Base-by-base conservation (phyloP, 2,329 filamentous ascomycete genomes). In the Ophiostoma australiae region DNA sequence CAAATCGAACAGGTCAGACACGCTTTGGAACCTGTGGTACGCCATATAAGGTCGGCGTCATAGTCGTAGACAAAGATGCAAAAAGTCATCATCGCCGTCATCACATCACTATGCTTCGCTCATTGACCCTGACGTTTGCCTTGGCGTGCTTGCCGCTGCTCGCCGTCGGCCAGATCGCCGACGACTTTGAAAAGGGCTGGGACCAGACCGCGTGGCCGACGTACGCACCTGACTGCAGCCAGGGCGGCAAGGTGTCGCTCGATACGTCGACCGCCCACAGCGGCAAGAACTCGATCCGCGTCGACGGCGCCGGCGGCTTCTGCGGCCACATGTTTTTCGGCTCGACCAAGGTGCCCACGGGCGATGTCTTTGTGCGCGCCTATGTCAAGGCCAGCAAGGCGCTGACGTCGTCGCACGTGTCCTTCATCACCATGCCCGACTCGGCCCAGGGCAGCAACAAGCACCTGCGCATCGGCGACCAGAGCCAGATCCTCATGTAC, bases 351-450 rank as follows among this genome's bases (percentile, higher is more conserved):
- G 79, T 89, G 2, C 86, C 86, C 0, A 81, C 76, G 69, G 86
- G 86, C 1, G 84, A 88, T 76, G 79, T 89, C 17, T 72, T 69
- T 11, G 71, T 72, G 27, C 71, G 71, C 37, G 58, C 67, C 2
- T 72, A 63, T 39, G 87, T 86, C 68, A 87, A 87, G 79, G 81
- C 85, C 1, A 81, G 82, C 68, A 86, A 84, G 74, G 82, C 86
- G 70, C 79, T 89, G n/a, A 87, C 85, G 7, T 82, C 83, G 77
- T 81, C 84, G 27, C 87, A 89, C 78, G 85, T 89, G 73, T 83
- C 85, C 67, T 89, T 89, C 81, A 88, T 89, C 79, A 88, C 86
- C 27, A 88, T 89, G 85, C 84, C 86, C 2, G 87, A 89, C 78
- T 80, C 85, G 0, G 81, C 84, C 1, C 85, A 86, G 72, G 85